Conservation (phyloP, 352 stramenopile species). For the Pythium brachiatum region DNA sequence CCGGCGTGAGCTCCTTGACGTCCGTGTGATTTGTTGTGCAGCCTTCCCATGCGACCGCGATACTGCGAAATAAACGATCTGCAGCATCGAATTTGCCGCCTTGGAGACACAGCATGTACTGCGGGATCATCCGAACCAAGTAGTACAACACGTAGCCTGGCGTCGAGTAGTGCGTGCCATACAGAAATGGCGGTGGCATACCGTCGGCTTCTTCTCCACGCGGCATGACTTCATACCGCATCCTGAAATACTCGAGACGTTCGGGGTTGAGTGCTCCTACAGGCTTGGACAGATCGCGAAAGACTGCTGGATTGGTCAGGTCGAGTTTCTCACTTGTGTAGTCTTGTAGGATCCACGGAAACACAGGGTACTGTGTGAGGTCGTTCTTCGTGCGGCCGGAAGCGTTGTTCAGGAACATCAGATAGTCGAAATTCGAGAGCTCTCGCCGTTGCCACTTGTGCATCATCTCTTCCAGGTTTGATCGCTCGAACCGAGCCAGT, state of each 20-base stretch:
- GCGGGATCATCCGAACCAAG: constrained; percentile 93
- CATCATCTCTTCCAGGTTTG: constrained; percentile 59
- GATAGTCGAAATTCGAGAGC: constrained; percentile 94
- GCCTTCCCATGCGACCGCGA: constrained; percentile 90
- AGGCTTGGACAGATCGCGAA: constrained; percentile 91
- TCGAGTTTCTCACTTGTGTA: constrained; percentile 84
- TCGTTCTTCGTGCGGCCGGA: constrained; percentile 82
- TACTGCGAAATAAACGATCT: constrained; percentile 96
- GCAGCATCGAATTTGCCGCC: constrained; percentile 97
- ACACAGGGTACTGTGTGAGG: constrained; percentile 94
- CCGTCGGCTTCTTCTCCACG: constrained; percentile 65
- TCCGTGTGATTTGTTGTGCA: constrained; percentile 86
- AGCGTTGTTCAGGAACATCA: constrained; percentile 84
- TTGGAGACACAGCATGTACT: constrained; percentile 96
- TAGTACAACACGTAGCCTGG: constrained; percentile 98
- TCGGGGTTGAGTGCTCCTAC: constrained; percentile 91
- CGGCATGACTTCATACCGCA: constrained; percentile 88
- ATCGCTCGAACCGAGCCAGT: constrained; percentile 42
- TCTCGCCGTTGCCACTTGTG: constrained; percentile 63
- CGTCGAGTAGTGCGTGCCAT: constrained; percentile 92
- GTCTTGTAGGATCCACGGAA: constrained; percentile 94
- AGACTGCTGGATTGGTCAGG: constrained; percentile 72
- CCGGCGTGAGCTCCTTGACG: constrained; percentile 98
- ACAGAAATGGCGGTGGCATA: constrained; percentile 93
- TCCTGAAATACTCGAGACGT: constrained; percentile 83